Base-by-base conservation (phyloP, 257 asterid species). In the Linderniella brevidens region DNA sequence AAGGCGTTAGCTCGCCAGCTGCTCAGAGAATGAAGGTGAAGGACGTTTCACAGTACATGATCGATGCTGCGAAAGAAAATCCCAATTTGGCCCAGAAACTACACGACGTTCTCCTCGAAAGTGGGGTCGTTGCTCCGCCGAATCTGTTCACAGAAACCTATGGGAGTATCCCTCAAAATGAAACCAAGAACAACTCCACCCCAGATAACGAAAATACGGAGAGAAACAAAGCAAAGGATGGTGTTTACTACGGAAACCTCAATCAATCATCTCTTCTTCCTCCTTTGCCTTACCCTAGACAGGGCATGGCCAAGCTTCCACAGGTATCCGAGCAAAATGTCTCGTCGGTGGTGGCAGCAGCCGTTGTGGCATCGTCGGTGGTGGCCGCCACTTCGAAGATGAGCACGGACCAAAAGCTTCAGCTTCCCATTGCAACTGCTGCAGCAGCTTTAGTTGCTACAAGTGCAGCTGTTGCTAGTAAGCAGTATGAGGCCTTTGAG, bases 51-150 rank as follows among this genome's bases (percentile, higher is more conserved):
- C 86, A 78, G 48, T 88, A 83, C 73, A 84, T 88, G 95, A 88
- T 83, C 39, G 88, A 80, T 48, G 97, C 95, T 18, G 93, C 95
- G 55, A 78, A 88, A 72, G 97, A 84, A 69, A 88, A 88, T 52
- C 97, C 97, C 1, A 81, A 72, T 45, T 70, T 88, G 62, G 97
- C 86, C 55, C 97, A 88, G 66, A 88, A 84, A 68, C 93, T 88
- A 58, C 97, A 88, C 48, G 83, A 79, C 42, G 97, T 78, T 55
- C 80, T 88, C 14, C 77, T 76, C 17, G 97, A 88, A 70, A 88
- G 97, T 60, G 97, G 97, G 12, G 95, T 88, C 17, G 87, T 83
- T 47, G 95, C 97, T 43, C 97, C 97, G 49, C 92, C 93, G 17
- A 60, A 78, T 71, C 59, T 88, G 71, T 88, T 88, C 70, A 55